phyloP scores from a whole-genome alignment of 352 stramenopile species.

The Phytopythium sindhum region DNA sequence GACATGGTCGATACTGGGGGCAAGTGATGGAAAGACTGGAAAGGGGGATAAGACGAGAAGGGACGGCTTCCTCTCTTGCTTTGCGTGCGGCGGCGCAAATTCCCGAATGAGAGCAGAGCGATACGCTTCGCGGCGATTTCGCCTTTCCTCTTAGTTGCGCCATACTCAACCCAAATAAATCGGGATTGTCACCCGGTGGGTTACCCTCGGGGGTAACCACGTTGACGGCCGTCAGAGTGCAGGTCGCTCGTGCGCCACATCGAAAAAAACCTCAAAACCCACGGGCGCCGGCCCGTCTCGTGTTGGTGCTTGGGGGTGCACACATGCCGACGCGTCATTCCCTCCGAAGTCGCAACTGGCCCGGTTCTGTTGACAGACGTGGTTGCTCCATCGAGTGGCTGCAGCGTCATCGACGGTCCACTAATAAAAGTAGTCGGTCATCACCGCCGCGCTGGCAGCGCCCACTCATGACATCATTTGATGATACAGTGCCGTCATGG shows the following conservation, averaged over 20 bases:
- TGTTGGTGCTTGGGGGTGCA: slow-evolving; percentile 5
- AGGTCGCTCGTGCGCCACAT: not conserved
- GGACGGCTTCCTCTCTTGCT: not conserved
- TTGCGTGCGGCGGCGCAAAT: slow-evolving; percentile 34
- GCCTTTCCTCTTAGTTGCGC: not conserved
- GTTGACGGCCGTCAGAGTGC: not conserved
- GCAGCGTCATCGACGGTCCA: not conserved
- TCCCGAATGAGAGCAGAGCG: slow-evolving; percentile 26
- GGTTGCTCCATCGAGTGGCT: not conserved
- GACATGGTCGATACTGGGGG: slow-evolving; percentile 67
- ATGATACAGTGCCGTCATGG: not conserved
- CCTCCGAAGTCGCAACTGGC: not conserved
- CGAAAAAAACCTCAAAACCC: slow-evolving; percentile 4
- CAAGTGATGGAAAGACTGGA: slow-evolving; percentile 6
- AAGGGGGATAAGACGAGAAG: slow-evolving; percentile 1
- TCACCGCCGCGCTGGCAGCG: not conserved
- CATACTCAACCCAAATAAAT: not conserved
- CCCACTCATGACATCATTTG: slow-evolving; percentile 6
- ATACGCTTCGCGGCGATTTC: not conserved
- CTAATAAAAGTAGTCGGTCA: slow-evolving; percentile 2
- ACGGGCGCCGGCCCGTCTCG: not conserved
- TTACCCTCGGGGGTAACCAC: not conserved
- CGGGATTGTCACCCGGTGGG: not conserved
- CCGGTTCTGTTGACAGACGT: not conserved
- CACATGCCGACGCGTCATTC: slow-evolving; percentile 9